A percentile compares a stretch with the other conserved stretches of the same genome.
Conservation (phyloP, 176 grass and related monocot genomes). For the Musa itinerans region DNA sequence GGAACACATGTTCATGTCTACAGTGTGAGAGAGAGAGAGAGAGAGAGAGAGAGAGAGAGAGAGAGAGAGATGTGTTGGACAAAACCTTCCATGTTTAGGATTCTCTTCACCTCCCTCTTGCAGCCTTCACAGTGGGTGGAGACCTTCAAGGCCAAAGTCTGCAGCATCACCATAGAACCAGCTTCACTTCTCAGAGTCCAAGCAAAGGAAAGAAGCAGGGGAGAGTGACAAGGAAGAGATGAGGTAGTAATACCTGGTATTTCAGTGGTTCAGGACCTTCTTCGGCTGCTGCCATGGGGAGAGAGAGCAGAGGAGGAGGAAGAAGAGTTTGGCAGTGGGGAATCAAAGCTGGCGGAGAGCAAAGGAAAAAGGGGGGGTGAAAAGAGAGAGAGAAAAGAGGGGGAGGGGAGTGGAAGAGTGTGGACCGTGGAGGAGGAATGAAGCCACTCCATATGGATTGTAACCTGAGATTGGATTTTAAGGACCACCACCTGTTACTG, state of each 20-base stretch:
- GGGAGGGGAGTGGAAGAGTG: too few relatives aligned
- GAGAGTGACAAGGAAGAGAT: background rate
- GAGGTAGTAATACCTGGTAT: background rate
- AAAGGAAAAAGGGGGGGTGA: background rate
- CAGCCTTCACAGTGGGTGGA: conserved; percentile 94
- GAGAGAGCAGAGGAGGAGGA: too few relatives aligned
- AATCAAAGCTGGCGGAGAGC: background rate
- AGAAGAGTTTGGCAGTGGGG: background rate
- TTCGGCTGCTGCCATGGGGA: background rate
- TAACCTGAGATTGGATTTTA: too few relatives aligned
- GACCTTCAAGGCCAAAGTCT: conserved; percentile 68
- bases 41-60: too few relatives aligned
- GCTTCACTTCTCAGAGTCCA: background rate
- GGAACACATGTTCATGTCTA: background rate
- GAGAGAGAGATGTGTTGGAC: too few relatives aligned
- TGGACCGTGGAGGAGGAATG: too few relatives aligned
- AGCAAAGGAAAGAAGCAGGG: background rate
- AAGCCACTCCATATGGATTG: too few relatives aligned
- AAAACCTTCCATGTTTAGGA: conserved; percentile 62
- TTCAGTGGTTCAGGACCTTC: background rate
- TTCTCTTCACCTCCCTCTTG: conserved; percentile 85
- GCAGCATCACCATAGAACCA: background rate
- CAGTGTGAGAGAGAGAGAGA: background rate
- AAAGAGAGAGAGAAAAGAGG: background rate
- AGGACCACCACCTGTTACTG: too few relatives aligned